phyloP scores from a whole-genome alignment of 2,329 filamentous ascomycete species.

The Verticillium nubilum region DNA sequence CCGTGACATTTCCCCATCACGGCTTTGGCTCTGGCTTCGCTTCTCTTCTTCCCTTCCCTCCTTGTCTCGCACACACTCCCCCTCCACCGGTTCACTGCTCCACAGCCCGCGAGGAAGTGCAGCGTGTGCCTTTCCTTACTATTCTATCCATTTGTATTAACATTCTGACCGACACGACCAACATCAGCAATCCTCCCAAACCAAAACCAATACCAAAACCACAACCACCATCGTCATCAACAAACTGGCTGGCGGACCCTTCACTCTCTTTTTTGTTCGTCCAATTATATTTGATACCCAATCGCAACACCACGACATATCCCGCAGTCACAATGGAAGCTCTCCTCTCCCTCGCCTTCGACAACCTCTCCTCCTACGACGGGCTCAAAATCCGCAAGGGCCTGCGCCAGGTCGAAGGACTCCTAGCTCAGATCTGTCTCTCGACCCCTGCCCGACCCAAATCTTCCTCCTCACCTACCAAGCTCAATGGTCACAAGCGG shows the following conservation, averaged over 20 bases:
- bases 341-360: constrained; percentile 86
- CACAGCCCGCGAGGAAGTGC: not conserved
- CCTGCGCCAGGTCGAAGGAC: constrained; percentile 85
- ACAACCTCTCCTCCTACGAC: constrained; percentile 92
- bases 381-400: constrained; percentile 88
- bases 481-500: not conserved
- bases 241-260: constrained; percentile 5
- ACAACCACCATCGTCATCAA: constrained; percentile 8
- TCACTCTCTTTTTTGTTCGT: constrained; percentile 7
- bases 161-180: not conserved
- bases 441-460: constrained; percentile 30
- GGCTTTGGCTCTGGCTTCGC: not conserved
- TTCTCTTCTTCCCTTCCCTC: not conserved
- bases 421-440: constrained; percentile 91
- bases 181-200: not conserved
- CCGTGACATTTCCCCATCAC: not conserved
- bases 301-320: constrained; percentile 10
- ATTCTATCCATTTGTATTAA: not conserved
- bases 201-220: constrained; percentile 10
- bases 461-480: not conserved
- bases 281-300: constrained; percentile 2
- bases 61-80: not conserved
- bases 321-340: constrained; percentile 66
- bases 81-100: not conserved
- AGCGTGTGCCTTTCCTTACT: not conserved